Evolutionary conservation across 2,329 filamentous ascomycete genomes (phyloP).

Genomic region (Onygenales sp.): DNA sequence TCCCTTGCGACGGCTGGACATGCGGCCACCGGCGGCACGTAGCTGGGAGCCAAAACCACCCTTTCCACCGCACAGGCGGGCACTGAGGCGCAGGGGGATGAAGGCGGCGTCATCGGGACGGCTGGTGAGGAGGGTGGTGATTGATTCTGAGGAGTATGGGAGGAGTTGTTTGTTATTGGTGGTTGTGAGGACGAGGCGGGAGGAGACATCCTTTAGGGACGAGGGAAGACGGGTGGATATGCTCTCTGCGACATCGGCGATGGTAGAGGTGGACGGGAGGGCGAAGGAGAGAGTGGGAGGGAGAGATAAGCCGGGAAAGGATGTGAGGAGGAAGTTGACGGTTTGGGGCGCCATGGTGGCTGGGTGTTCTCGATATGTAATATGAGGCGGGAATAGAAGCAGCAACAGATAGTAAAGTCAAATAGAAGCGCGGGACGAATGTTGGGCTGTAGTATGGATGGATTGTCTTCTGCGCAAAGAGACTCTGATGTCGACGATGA

Average conservation of each 20-base stretch:
- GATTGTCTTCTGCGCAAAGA: too few relatives aligned
- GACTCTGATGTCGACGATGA: background rate
- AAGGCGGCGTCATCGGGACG: conserved; percentile 47
- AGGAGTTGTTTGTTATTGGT: conserved; percentile 64
- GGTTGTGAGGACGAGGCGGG: conserved; percentile 67
- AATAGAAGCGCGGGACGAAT: background rate
- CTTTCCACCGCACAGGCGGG: conserved; percentile 82
- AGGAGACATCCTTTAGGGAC: conserved; percentile 46
- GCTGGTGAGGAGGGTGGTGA: conserved; percentile 53
- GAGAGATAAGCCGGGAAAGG: conserved; percentile 71
- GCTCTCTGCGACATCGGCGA: conserved; percentile 56
- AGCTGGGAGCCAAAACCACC: conserved; percentile 97
- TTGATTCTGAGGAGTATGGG: conserved; percentile 41
- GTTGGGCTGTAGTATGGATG: background rate
- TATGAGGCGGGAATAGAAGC: too few relatives aligned
- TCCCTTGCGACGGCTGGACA: conserved; percentile 90
- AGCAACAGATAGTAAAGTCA: background rate
- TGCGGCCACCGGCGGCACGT: conserved; percentile 90
- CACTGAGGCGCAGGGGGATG: conserved; percentile 70
- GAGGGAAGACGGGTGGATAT: conserved; percentile 49
- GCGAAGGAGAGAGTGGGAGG: conserved; percentile 77
- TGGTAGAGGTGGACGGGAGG: conserved; percentile 53
- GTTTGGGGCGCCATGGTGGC: conserved; percentile 22
- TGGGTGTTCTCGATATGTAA: too few relatives aligned
- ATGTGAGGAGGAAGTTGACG: conserved; percentile 76